Evolutionary conservation across 225 moss, liverwort and hornwort genomes (phyloP), one percentile per base, ranked within the genome.

Genomic region (Polytrichum formosum): DNA sequence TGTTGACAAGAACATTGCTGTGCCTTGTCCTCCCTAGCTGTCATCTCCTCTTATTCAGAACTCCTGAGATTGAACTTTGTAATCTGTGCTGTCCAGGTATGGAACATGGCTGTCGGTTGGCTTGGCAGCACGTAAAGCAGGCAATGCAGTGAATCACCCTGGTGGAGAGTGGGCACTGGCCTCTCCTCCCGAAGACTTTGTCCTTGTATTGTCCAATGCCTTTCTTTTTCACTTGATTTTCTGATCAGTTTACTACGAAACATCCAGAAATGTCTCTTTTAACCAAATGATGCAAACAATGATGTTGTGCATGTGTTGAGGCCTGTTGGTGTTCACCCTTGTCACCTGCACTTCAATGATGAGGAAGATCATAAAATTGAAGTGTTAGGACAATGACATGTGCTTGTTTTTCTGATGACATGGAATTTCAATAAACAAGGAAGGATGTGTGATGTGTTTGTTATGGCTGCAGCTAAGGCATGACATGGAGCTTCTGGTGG

Each of bases 21-120:
- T 59, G 6, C 59, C 59, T 59, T 59, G 21, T 46, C 13, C 37
- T 37, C 37, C 13, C 37, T 13, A 37, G 37, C 37, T 0, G 46
- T 69, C 66, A 65, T 75, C 54, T 62, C 74, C 29, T 56, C 77
- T 55, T 26, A 53, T 56, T 70, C 66, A 67, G 58, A 74, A 69
- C 22, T 8, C 68, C 25, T 70, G 55, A 54, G 75, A 69, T 54
- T 7, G 58, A 58, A 58, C 9, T 20, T 8, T 58, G 58, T 58
- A 13, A 23, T 58, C 6, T 58, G 6, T 23, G 23, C 58, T 20
- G 46, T 46, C 23, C 87, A 93, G 92, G 80, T 95, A 90, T 79
- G 79, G 87, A 72, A 92, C 94, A 72, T 95, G 94, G 94, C 78
- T 95, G 56, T 87, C 90, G 70, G 71, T 74, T 73, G 94, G 92